Evolutionary conservation across 2,329 filamentous ascomycete species (phyloP), one percentile per base, ranked within the genome.

Genomic region (Verticillium tricorpus): DNA sequence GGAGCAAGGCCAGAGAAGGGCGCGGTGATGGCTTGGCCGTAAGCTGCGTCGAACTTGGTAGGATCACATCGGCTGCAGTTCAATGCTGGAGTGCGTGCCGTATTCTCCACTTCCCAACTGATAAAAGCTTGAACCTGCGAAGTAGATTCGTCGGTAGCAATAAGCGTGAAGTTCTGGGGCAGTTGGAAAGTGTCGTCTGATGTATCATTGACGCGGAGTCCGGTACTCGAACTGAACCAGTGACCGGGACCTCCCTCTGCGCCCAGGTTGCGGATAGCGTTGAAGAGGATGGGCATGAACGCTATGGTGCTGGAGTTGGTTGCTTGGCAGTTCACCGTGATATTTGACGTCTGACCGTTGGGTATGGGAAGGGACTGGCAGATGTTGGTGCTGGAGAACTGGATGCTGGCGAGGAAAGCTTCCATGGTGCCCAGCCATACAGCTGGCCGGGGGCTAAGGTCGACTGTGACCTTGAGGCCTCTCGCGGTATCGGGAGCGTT

Each of bases 211-310:
- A 58, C 60, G 31, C 59, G 61, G 3, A 59, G 22, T 15, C 64
- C 62, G 12, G 50, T 32, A 6, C 31, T 61, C 32, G 57, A 32
- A 14, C 59, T 50, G 22, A 64, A 65, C 14, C 62, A 58, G 37
- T 61, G 56, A 28, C 60, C 58, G 9, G 64, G 17, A 19, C 40
- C 59, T 19, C 56, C 14, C n/a, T 62, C 57, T 6, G 64, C 61
- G 11, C 64, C 64, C 5, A 65, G 62, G 17, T 65, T 65, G n/a
- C 64, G 64, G 14, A 65, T 31, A n/a, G 34, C 62, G 12, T 57
- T 34, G 59, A 65, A 62, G 45, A 65, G 57, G 19, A 64, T 25
- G 4, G 64, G 64, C 15, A 64, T 28, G 7, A 64, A 60, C 19
- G 64, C 60, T 22, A 64, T 62, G 19, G 60, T 59, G 4, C 40